These are phyloP conservation scores for Botryotinia calthae DNA, from an alignment of 2,329 filamentous ascomycete genomes.

Conservation along the genomic window DNA sequence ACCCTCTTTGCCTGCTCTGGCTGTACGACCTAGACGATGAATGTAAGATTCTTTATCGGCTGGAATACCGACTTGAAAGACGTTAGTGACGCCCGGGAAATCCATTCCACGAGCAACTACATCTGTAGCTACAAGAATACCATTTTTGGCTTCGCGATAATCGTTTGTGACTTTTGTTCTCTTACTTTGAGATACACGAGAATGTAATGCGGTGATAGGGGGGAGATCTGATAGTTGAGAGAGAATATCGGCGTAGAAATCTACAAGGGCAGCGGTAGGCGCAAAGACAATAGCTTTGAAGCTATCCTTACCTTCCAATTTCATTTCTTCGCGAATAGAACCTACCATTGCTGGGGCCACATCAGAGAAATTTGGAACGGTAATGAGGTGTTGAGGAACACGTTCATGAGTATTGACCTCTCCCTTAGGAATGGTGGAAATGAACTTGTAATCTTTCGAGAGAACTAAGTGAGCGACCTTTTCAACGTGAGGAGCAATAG, in stretches of 20 bases:
- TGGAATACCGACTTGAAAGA: slow-evolving; percentile 69
- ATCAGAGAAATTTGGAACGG: slow-evolving; percentile 69
- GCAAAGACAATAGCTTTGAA: slow-evolving; percentile 98
- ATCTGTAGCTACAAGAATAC: slow-evolving; percentile 72
- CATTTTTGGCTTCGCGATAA: slow-evolving; percentile 66
- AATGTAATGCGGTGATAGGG: slow-evolving; percentile 60
- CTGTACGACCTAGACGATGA: slow-evolving; percentile 74
- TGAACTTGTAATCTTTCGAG: slow-evolving; percentile 75
- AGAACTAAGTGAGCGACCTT: slow-evolving; percentile 77
- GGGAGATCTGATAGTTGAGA: slow-evolving; percentile 34
- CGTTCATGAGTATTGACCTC: slow-evolving; percentile 82
- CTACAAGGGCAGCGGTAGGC: slow-evolving; percentile 72
- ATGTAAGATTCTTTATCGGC: slow-evolving; percentile 69
- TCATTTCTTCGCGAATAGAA: slow-evolving; percentile 61
- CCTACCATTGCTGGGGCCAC: slow-evolving; percentile 74
- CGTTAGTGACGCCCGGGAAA: slow-evolving; percentile 76
- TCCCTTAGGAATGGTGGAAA: slow-evolving; percentile 80
- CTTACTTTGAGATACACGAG: slow-evolving; percentile 66
- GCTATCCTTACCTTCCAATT: slow-evolving; percentile 43
- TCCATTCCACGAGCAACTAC: slow-evolving; percentile 82
- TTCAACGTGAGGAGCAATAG: slow-evolving; percentile 81
- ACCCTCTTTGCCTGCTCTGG: slow-evolving; percentile 69
- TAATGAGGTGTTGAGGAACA: slow-evolving; percentile 76
- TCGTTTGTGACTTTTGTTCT: slow-evolving; percentile 68
- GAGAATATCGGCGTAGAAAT: slow-evolving; percentile 61